Evolutionary conservation across 1,284 basidiomycete species (phyloP).

Genomic region (Sanghuangporus sanghuang): DNA sequence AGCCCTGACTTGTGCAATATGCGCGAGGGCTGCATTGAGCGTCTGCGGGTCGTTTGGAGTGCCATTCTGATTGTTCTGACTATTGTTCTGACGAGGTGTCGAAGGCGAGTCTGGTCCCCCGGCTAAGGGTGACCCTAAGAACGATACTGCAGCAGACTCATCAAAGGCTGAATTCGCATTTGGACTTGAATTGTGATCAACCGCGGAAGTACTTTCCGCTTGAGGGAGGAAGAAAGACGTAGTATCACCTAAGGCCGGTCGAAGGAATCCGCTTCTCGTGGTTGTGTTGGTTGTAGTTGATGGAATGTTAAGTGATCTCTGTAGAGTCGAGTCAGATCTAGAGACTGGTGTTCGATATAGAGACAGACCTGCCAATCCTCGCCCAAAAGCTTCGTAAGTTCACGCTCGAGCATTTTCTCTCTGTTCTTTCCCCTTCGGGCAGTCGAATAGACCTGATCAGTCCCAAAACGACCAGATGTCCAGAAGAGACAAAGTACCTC

Average conservation of each 20-base stretch:
- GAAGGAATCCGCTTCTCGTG: slow-evolving; percentile 3
- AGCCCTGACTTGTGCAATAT: slow-evolving; percentile 65
- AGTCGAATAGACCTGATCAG: not conserved
- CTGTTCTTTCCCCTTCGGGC: slow-evolving; percentile 44
- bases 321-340: not conserved
- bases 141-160: not conserved
- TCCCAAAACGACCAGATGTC: not conserved
- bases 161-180: slow-evolving; percentile 3
- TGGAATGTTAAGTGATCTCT: slow-evolving; percentile 17
- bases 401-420: slow-evolving; percentile 67
- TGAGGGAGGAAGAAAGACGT: slow-evolving; percentile 16
- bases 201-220: slow-evolving; percentile 11
- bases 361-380: slow-evolving; percentile 66
- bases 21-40: slow-evolving; percentile 40
- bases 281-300: slow-evolving; percentile 2
- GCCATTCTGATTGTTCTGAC: slow-evolving; percentile 9
- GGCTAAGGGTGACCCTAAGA: not conserved
- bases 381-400: slow-evolving; percentile 60
- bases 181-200: not conserved
- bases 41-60: slow-evolving; percentile 6
- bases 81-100: slow-evolving; percentile 18
- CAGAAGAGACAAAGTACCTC: slow-evolving; percentile 36
- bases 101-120: slow-evolving; percentile 17
- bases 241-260: slow-evolving; percentile 6
- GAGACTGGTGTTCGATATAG: not conserved